Base-by-base conservation (phyloP, 208 protist species). In the Herpetomonas tarakana region DNA sequence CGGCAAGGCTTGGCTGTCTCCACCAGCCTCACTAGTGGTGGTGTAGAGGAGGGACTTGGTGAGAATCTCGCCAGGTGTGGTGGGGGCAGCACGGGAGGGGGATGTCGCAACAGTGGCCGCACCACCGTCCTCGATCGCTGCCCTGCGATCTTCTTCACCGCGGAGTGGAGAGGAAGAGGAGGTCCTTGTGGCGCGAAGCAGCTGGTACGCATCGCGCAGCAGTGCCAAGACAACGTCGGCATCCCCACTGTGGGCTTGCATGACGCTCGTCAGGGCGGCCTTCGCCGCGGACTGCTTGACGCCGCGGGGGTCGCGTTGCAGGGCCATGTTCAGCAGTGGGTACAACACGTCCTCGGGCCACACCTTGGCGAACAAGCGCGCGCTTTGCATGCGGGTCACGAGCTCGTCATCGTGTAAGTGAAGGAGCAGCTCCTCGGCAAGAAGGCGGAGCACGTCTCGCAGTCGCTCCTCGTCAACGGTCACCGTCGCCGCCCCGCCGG, bases 381-480 rank as follows among this genome's bases (percentile, higher is more conserved):
- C 78, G 47, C 68, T 80, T 49, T 83, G 65, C 57, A 94, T 41
- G 2, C 88, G 79, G 35, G 90, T 62, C 16, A 77, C 74, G 26
- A 94, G 60, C 62, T 94, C 84, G 31, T 90, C 83, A 46, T 94
- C 88, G 12, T 87, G 64, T 7, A 94, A 61, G 25, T 80, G 82
- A 21, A 91, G 44, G 12, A 94, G 56, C 25, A 94, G 60, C 30
- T 94, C 75, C 57, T 91, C 78, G 9, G 88, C 77, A 0, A 94
- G 67, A 18, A 88, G 39, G 3, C 85, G 73, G 47, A 92, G 59
- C 28, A 90, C 63, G 6, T 82, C 74, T n/a, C 82, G 78, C 35
- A 41, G 14, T 6, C 35, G 35, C 6, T 41, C 35, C 6, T 6
- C 35, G 35, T 6, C 6, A 41, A 41, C 35, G 35, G 35, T 4